Evolutionary conservation across 108 stramenopile species (phyloP).

Genomic region (Ochromonas danica): DNA sequence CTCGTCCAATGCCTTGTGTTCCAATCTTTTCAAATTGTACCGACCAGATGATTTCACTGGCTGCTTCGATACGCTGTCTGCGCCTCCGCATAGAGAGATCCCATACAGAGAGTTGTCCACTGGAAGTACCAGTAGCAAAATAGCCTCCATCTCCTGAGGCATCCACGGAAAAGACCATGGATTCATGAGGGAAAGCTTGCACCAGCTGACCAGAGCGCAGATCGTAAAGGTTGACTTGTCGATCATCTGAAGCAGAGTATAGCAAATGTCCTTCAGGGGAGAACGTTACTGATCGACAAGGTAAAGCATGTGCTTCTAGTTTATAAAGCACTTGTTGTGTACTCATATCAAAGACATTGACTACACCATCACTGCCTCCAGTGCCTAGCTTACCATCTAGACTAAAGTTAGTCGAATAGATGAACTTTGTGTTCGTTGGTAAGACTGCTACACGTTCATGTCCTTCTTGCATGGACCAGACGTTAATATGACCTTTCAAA

Average conservation of each 20-base stretch:
- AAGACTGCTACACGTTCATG: neutral
- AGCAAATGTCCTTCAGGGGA: slow-evolving; percentile 10
- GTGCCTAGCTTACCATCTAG: neutral
- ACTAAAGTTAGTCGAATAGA: neutral
- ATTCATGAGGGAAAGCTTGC: neutral
- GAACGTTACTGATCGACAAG: neutral
- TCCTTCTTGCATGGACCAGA: slow-evolving; percentile 11
- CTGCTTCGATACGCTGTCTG: neutral
- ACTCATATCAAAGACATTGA: neutral
- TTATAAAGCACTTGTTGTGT: slow-evolving; percentile 5
- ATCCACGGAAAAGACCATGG: neutral
- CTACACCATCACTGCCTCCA: neutral
- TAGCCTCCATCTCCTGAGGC: neutral
- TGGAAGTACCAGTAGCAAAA: neutral
- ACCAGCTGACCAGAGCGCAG: neutral
- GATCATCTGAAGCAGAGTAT: neutral
- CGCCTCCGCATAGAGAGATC: neutral
- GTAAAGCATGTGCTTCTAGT: neutral
- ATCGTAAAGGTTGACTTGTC: neutral
- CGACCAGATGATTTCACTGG: neutral
- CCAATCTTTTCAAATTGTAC: neutral
- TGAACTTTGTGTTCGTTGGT: neutral
- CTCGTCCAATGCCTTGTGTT: no score
- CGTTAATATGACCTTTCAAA: neutral
- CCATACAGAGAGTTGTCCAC: neutral